Base-by-base conservation (phyloP, 2,329 filamentous ascomycete species). In the Trichoderma atrobrunneum region DNA sequence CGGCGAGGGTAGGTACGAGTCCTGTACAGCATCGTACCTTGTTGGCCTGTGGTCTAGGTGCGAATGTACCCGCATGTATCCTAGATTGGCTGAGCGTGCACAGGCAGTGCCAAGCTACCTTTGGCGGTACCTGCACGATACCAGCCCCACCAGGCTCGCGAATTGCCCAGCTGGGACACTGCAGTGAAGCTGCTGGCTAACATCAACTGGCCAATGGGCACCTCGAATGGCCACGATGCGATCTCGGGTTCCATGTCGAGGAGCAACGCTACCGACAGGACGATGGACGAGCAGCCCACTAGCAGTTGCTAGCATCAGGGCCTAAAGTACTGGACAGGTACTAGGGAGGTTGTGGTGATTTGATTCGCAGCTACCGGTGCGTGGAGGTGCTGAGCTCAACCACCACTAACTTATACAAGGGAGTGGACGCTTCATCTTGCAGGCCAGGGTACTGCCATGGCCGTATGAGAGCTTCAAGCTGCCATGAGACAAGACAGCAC, bases 211-310 rank as follows among this genome's bases (percentile, higher is more conserved):
- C 67, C 67, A 70, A 70, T 65, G 51, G 51, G 32, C 60, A 26
- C 43, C 28, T 18, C 61, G 36, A 61, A 36, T 39, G 54, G 32
- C 62, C 24, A 26, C 70, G 62, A 72, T 72, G 26, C 70, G 70
- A 72, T 72, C 70, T 72, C 32, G 63, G 28, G 28, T 56, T 34
- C 48, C 48, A 51, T 14, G 39, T 39, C 30, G 32, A 26, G 43
- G 30, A 43, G 30, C 39, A 30, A 68, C 57, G 59, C 70, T 72
- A 39, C 63, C 70, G 63, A 68, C 70, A 57, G 70, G 57, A 56
- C 63, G 57, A 54, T 48, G 70, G 57, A 56, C 63, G 57, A 54
- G 26, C 56, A 56, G 61, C 56, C 57, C 56, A 63, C 57, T 61
- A 64, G 60, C 7, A 32, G 30, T 18, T 12, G 56, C 56, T 28